Conservation (phyloP, 306 rosid species). For the Trifolium fragiferum region DNA sequence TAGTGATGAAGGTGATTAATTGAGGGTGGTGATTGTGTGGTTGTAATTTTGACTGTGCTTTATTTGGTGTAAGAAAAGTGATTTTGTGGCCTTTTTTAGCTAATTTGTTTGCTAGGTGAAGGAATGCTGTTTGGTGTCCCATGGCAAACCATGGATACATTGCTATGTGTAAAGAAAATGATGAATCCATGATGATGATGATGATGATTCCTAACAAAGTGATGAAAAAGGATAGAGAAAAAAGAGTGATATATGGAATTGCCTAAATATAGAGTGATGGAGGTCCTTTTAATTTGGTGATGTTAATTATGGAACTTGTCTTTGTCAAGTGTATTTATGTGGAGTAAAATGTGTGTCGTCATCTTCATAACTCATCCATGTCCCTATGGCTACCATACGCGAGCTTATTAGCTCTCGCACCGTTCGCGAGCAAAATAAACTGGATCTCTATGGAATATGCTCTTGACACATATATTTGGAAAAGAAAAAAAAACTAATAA, state of each 20-base stretch:
- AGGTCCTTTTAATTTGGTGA: not conserved
- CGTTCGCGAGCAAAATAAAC: no score
- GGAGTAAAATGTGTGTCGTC: no score
- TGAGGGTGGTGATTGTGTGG: slow-evolving; percentile 38
- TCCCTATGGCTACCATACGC: no score
- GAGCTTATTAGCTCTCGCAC: no score
- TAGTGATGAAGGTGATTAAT: slow-evolving; percentile 37
- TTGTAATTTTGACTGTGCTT: slow-evolving; percentile 37
- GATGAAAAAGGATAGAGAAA: not conserved
- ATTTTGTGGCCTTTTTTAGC: slow-evolving; percentile 46
- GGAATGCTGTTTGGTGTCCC: slow-evolving; percentile 44
- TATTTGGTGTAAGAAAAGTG: slow-evolving; percentile 36
- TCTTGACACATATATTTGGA: no score
- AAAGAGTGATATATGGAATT: no score
- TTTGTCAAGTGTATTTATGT: not conserved
- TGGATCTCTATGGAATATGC: no score
- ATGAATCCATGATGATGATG: slow-evolving; percentile 31
- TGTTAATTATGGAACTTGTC: not conserved
- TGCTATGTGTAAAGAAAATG: slow-evolving; percentile 39
- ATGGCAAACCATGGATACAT: slow-evolving; percentile 46
- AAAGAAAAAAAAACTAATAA: no score
- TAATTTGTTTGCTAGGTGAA: slow-evolving; percentile 48
- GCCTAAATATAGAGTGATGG: not conserved
- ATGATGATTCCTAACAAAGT: not conserved
- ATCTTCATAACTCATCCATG: no score